Evolutionary conservation across 2,329 filamentous ascomycete genomes (phyloP).

Genomic region (Ambrosiella beaveri): DNA sequence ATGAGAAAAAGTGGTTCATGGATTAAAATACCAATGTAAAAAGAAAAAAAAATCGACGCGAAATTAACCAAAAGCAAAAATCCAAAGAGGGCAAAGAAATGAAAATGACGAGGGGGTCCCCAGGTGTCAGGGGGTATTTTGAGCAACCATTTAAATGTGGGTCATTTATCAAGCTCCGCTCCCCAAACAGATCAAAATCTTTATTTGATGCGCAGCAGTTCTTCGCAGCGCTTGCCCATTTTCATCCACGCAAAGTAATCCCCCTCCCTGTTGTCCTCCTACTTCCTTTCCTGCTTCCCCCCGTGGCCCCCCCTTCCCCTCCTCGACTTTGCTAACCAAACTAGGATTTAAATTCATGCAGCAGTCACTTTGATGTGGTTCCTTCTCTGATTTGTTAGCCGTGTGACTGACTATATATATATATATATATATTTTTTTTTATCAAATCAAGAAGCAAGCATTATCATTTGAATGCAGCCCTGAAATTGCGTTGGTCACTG

Average conservation of each 20-base stretch:
- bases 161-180: background rate
- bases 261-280: no score
- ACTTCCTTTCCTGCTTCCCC: background rate
- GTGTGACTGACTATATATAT: background rate
- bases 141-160: background rate
- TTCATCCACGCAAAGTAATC: no score
- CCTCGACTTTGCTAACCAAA: background rate
- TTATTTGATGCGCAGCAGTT: background rate
- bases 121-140: background rate
- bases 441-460: background rate
- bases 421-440: no score
- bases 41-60: background rate
- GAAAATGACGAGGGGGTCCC: background rate
- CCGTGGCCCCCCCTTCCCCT: background rate
- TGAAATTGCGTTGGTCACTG: background rate
- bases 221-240: no score
- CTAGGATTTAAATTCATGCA: background rate
- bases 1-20: background rate
- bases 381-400: background rate
- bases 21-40: background rate
- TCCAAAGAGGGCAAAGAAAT: slow-evolving; percentile 3
- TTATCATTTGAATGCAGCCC: background rate
- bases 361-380: background rate
- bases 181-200: background rate
- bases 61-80: background rate